Evolutionary conservation across 2,329 filamentous ascomycete genomes (phyloP).

Genomic region (Claviceps fusiformis): DNA sequence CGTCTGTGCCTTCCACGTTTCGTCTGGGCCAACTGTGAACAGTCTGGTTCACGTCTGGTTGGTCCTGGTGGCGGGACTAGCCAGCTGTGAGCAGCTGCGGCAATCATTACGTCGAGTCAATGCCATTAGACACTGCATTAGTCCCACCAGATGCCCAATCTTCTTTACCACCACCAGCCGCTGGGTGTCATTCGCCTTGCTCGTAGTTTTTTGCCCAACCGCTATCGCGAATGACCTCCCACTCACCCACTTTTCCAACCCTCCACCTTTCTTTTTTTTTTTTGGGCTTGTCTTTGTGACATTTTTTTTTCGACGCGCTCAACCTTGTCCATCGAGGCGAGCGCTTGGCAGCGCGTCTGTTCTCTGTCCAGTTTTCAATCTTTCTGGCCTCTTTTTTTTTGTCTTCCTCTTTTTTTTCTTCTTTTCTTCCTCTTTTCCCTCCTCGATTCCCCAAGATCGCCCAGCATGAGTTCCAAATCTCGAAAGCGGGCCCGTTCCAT

Average conservation of each 20-base stretch:
- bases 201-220: not conserved
- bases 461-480: slow-evolving; percentile 18
- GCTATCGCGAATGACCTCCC: slow-evolving; percentile 7
- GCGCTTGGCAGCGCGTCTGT: slow-evolving; percentile 2
- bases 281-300: not conserved
- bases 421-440: not conserved
- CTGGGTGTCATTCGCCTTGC: not conserved
- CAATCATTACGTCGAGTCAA: not conserved
- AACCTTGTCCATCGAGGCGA: not conserved
- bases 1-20: not conserved
- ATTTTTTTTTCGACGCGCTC: not conserved
- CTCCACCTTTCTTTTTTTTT: not conserved
- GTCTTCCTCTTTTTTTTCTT: not conserved
- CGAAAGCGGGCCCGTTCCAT: slow-evolving; percentile 39
- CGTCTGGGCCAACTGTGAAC: not conserved
- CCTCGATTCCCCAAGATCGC: not conserved
- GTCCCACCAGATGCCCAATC: not conserved
- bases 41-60: too few relatives aligned
- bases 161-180: not conserved
- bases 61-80: not conserved
- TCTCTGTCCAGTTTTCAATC: not conserved
- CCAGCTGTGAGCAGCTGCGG: not conserved
- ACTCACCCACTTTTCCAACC: slow-evolving; percentile 1
- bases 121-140: not conserved
- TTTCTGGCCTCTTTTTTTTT: slow-evolving; percentile 2